Percentiles rank a stretch among this genome's conserved stretches.
Conservation (phyloP, 2,329 filamentous ascomycete species). For the Botrytis paeoniae region DNA sequence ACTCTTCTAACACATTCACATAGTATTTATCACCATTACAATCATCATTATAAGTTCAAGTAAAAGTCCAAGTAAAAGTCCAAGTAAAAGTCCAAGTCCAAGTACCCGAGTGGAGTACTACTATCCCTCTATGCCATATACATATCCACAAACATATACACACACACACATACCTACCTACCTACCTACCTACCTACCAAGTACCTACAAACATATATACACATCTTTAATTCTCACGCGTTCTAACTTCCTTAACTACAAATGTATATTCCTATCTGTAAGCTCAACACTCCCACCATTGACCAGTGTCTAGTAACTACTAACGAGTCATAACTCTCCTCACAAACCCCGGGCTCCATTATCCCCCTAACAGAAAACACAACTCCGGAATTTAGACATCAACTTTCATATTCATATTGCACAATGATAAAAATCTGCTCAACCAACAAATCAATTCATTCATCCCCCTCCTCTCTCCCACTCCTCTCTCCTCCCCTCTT, state of each 20-base stretch:
- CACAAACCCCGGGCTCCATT: neutral
- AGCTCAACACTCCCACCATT: neutral
- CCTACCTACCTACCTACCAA: too few species aligned
- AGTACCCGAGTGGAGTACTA: too few species aligned
- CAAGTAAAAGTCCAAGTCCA: too few species aligned
- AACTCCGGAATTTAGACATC: neutral
- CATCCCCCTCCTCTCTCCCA: neutral
- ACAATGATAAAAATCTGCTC: neutral
- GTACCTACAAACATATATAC: too few species aligned
- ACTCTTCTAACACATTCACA: too few species aligned
- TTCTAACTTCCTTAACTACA: neutral
- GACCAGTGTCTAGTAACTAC: neutral
- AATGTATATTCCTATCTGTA: neutral
- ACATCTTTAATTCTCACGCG: neutral
- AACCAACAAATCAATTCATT: neutral
- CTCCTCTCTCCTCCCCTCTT: neutral
- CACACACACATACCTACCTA: too few species aligned
- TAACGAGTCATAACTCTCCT: rapidly evolving
- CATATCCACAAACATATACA: too few species aligned
- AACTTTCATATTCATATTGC: neutral
- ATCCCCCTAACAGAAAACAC: neutral
- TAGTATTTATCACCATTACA: too few species aligned
- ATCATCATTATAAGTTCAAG: too few species aligned
- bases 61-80: too few species aligned
- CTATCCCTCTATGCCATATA: too few species aligned